These are phyloP conservation scores for Waitea zeae DNA, from an alignment of 1,284 basidiomycete species.

Conservation along the genomic window DNA sequence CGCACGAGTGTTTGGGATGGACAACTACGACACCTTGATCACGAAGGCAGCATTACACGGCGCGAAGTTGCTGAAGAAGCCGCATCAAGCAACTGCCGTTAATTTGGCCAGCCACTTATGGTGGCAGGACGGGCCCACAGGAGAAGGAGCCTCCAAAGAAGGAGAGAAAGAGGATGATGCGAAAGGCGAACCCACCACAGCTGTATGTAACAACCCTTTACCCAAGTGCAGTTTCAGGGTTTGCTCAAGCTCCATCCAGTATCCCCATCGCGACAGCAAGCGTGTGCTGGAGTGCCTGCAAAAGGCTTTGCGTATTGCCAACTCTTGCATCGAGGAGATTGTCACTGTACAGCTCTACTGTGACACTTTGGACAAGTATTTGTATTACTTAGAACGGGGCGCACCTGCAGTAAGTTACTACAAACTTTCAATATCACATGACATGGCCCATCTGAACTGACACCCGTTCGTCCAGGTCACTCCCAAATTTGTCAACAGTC, in stretches of 20 bases:
- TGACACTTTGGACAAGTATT: conserved; percentile 83
- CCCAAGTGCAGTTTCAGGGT: background rate
- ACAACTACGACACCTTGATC: conserved; percentile 91
- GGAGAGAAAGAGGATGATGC: conserved; percentile 16
- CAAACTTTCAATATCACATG: too few species aligned
- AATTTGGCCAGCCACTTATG: conserved; percentile 87
- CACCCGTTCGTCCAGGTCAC: conserved; percentile 38
- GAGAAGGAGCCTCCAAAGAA: conserved; percentile 12
- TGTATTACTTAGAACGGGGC: conserved; percentile 87
- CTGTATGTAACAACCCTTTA: conserved; percentile 18
- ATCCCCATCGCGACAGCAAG: conserved; percentile 84
- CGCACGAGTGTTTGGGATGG: conserved; percentile 71
- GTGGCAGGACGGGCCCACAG: conserved; percentile 63
- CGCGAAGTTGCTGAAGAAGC: conserved; percentile 88
- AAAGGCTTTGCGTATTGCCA: conserved; percentile 85
- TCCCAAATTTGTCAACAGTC: conserved; percentile 85
- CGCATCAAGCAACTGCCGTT: conserved; percentile 90
- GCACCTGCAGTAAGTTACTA: conserved; percentile 59
- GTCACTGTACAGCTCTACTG: conserved; percentile 88
- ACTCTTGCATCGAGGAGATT: conserved; percentile 87
- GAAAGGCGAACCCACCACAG: conserved; percentile 13
- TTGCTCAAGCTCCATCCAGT: conserved; percentile 29
- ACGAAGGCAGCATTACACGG: conserved; percentile 93
- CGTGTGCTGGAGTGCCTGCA: conserved; percentile 90
- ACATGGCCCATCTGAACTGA: conserved; percentile 3